A percentile compares a stretch with the other conserved stretches of the same genome.
Conservation (phyloP, 2,329 filamentous ascomycete species). For the Colletotrichum caudatum region DNA sequence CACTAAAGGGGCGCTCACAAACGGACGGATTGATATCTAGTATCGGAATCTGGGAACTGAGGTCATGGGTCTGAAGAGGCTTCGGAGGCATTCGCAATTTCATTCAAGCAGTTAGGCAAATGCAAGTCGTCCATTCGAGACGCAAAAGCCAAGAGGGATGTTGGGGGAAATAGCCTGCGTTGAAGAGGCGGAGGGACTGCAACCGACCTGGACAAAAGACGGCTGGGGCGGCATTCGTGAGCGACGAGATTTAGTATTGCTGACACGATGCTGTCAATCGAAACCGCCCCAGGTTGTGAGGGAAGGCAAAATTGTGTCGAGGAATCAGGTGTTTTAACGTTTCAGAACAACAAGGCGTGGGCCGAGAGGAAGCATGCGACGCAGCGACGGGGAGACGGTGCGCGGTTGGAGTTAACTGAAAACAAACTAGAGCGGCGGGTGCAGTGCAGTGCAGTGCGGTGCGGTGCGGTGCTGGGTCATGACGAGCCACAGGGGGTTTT, state of each 20-base stretch:
- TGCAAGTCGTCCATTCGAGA: background rate
- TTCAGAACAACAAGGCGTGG: conserved; percentile 19
- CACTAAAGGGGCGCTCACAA: background rate
- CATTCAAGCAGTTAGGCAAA: background rate
- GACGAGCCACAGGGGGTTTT: background rate
- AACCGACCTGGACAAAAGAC: background rate
- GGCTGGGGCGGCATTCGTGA: background rate
- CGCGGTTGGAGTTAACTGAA: background rate
- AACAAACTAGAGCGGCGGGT: no score
- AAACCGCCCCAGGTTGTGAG: background rate
- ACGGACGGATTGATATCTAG: background rate
- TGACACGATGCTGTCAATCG: background rate
- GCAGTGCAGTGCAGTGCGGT: background rate
- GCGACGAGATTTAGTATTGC: background rate
- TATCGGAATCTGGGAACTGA: background rate
- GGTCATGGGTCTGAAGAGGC: background rate
- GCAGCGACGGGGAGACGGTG: background rate
- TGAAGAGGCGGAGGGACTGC: background rate
- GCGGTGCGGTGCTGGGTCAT: no score
- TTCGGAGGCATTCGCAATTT: background rate
- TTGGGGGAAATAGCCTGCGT: background rate
- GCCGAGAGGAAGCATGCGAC: background rate
- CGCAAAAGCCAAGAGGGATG: no score
- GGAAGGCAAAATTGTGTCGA: conserved; percentile 31
- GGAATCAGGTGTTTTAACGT: conserved; percentile 26